These are phyloP conservation scores for Erodium texanum DNA, from an alignment of 441 rosid species.

Conservation along the genomic window DNA sequence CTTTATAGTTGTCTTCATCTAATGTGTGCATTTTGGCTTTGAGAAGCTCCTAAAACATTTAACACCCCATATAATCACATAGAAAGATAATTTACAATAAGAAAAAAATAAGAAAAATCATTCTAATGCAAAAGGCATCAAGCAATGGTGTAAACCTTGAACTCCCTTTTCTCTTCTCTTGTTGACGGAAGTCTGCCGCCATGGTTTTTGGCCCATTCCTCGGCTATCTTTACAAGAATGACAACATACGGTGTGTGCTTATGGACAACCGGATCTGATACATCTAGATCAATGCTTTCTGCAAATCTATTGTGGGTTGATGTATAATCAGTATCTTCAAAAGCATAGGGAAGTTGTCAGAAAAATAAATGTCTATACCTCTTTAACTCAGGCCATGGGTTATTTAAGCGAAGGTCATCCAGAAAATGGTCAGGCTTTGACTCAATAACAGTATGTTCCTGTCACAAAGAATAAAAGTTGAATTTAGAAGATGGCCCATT, in stretches of 20 bases:
- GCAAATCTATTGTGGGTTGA: slow-evolving; percentile 44
- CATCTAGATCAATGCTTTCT: slow-evolving; percentile 59
- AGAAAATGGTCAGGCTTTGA: slow-evolving; percentile 95
- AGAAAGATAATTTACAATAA: neutral
- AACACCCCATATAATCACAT: slow-evolving; percentile 19
- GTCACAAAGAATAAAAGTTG: slow-evolving; percentile 18
- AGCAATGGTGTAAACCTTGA: slow-evolving; percentile 47
- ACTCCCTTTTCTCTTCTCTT: slow-evolving; percentile 75
- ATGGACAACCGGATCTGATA: slow-evolving; percentile 62
- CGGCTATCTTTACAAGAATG: slow-evolving; percentile 73
- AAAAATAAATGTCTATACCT: slow-evolving; percentile 29
- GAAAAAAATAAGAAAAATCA: slow-evolving; percentile 16
- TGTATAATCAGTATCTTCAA: slow-evolving; percentile 8
- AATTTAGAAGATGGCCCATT: neutral
- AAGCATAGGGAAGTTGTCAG: neutral
- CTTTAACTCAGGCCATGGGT: slow-evolving; percentile 88
- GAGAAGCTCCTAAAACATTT: slow-evolving; percentile 54
- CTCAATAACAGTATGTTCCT: slow-evolving; percentile 81
- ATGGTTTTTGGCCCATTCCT: slow-evolving; percentile 71
- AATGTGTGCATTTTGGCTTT: slow-evolving; percentile 54
- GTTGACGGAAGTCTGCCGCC: slow-evolving; percentile 62
- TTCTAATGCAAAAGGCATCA: slow-evolving; percentile 1
- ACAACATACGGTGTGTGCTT: slow-evolving; percentile 82
- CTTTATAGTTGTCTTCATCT: slow-evolving; percentile 88
- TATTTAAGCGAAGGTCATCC: slow-evolving; percentile 86